phyloP scores from a whole-genome alignment of 2,329 filamentous ascomycete genomes.

The Tolypocladium pustulatum region DNA sequence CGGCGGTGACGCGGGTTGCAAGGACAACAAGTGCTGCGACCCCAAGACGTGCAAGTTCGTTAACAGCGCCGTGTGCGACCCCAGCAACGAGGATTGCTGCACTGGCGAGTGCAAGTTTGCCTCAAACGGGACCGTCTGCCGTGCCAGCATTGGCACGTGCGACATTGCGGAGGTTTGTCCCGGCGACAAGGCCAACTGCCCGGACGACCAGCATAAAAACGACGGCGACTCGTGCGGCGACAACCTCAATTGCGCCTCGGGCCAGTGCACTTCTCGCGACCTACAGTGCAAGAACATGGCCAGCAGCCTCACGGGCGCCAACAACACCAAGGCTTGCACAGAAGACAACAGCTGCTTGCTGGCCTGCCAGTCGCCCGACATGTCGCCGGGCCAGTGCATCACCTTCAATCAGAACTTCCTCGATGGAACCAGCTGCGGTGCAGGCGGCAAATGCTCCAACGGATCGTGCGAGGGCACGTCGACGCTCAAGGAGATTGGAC shows the following conservation, averaged over 20 bases:
- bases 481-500: slow-evolving; percentile 57
- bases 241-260: slow-evolving; percentile 71
- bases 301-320: slow-evolving; percentile 61
- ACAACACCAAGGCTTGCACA: slow-evolving; percentile 71
- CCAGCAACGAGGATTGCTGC: slow-evolving; percentile 75
- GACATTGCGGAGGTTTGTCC: slow-evolving; percentile 79
- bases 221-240: slow-evolving; percentile 65
- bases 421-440: slow-evolving; percentile 77
- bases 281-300: slow-evolving; percentile 80
- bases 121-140: slow-evolving; percentile 62
- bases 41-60: slow-evolving; percentile 79
- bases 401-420: slow-evolving; percentile 83
- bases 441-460: slow-evolving; percentile 68
- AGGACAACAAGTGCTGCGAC: slow-evolving; percentile 72
- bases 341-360: slow-evolving; percentile 53
- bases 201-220: slow-evolving; percentile 54
- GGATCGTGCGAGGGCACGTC: slow-evolving; percentile 66
- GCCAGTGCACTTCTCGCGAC: slow-evolving; percentile 88
- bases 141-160: slow-evolving; percentile 67
- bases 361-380: slow-evolving; percentile 62
- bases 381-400: slow-evolving; percentile 57
- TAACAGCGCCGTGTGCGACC: slow-evolving; percentile 64
- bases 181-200: slow-evolving; percentile 63
- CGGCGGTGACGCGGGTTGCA: slow-evolving; percentile 64
- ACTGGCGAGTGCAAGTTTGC: slow-evolving; percentile 55